A percentile compares a stretch with the other conserved stretches of the same genome.
phyloP scores from a whole-genome alignment of 495 filamentous ascomycete genomes.

The Paragyromitra xinjiangensis region DNA sequence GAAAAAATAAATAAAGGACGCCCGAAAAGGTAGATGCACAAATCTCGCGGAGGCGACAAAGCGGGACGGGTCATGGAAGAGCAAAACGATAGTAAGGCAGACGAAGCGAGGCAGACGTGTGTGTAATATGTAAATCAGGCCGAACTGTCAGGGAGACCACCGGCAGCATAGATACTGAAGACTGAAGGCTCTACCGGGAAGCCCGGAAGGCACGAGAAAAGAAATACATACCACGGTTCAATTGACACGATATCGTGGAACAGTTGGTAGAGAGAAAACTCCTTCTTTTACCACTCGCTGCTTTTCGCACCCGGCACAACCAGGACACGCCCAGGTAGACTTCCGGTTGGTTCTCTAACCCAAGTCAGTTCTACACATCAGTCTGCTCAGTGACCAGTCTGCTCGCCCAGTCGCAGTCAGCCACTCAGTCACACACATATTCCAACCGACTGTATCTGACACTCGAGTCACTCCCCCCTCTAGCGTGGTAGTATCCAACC shows the following conservation, averaged over 20 bases:
- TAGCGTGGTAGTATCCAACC: constrained; percentile 42
- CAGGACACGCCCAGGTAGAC: constrained; percentile 50
- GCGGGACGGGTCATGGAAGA: constrained; percentile 39
- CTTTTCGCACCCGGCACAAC: constrained; percentile 33
- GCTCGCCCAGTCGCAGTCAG: constrained; percentile 35
- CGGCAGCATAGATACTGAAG: constrained; percentile 8
- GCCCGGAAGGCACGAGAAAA: constrained; percentile 26
- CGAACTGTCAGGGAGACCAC: constrained; percentile 24
- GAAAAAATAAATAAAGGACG: constrained; percentile 35
- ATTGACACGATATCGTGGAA: constrained; percentile 48
- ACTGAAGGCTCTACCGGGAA: constrained; percentile 2
- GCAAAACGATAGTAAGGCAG: constrained; percentile 36
- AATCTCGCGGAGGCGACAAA: constrained; percentile 32
- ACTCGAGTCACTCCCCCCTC: constrained; percentile 46
- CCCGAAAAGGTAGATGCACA: constrained; percentile 25
- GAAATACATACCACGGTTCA: constrained; percentile 45
- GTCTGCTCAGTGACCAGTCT: constrained; percentile 40
- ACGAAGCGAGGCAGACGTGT: constrained; percentile 33
- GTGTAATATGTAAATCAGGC: constrained; percentile 31
- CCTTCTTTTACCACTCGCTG: constrained; percentile 29
- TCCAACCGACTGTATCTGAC: constrained; percentile 15
- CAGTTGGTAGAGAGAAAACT: constrained; percentile 25
- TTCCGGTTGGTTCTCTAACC: constrained; percentile 48
- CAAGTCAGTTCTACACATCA: constrained; percentile 34
- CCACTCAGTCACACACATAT: constrained; percentile 53